Conservation (phyloP, 257 asterid species). For the Solanum phureja region DNA sequence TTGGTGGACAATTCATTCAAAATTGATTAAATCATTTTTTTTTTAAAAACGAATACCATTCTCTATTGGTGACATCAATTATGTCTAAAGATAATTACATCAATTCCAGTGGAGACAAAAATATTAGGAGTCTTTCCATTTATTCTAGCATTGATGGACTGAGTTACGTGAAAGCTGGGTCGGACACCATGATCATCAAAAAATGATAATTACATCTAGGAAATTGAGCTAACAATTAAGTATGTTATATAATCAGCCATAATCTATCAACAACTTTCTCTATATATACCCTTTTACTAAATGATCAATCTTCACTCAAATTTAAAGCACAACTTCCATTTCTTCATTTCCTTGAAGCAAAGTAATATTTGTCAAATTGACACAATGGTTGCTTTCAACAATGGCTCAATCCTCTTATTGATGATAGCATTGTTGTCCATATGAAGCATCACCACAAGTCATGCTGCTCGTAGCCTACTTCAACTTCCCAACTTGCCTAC, state of each 20-base stretch:
- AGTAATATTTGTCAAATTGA: background rate
- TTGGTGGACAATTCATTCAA: background rate
- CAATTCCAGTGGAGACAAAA: background rate
- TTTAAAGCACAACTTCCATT: background rate
- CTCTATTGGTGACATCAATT: background rate
- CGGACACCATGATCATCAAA: too few species aligned
- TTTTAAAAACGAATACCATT: background rate
- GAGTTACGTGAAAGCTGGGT: fast-evolving
- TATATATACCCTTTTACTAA: background rate
- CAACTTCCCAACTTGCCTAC: background rate
- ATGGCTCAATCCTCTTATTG: background rate
- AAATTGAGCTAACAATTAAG: background rate
- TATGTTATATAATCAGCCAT: too few species aligned
- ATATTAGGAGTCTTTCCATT: background rate
- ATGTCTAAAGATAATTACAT: background rate
- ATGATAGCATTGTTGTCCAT: background rate
- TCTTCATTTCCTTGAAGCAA: background rate
- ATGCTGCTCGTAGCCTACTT: background rate
- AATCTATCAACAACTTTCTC: background rate
- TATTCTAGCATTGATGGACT: background rate
- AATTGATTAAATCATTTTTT: background rate
- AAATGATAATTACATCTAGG: too few species aligned
- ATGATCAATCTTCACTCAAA: background rate
- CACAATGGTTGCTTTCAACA: background rate
- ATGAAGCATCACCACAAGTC: background rate